Conservation (phyloP, 2,329 filamentous ascomycete species). For the Cladorrhinum sp. region DNA sequence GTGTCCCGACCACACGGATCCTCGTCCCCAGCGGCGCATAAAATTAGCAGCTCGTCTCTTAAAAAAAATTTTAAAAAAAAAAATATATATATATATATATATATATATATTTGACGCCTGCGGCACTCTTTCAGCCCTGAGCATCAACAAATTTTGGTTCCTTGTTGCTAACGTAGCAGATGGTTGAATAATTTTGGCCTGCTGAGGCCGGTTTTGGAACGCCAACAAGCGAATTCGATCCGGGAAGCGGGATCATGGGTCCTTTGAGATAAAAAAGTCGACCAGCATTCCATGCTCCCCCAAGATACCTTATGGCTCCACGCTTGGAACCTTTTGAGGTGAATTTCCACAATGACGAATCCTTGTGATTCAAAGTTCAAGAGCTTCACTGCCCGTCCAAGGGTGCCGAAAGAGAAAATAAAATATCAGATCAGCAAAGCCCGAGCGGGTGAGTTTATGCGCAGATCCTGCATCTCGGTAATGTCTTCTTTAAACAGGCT, state of each 20-base stretch:
- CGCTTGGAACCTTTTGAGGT: not conserved
- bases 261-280: not conserved
- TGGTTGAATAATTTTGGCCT: not conserved
- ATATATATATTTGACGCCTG: no score
- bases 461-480: slow-evolving; percentile 6
- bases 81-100: no score
- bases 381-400: not conserved
- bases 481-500: not conserved
- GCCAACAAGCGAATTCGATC: not conserved
- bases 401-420: not conserved
- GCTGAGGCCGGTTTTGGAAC: not conserved
- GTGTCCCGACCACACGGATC: not conserved
- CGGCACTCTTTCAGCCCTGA: no score
- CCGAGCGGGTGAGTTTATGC: slow-evolving; percentile 3
- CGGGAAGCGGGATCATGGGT: not conserved
- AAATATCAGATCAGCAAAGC: slow-evolving; percentile 4
- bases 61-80: no score
- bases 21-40: no score
- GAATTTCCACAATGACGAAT: not conserved
- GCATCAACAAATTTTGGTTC: not conserved
- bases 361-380: not conserved
- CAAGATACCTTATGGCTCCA: not conserved
- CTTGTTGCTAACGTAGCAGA: not conserved
- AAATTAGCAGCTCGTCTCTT: no score
- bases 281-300: not conserved